Evolutionary conservation across 306 rosid genomes (phyloP).

Genomic region (Ormosia emarginata): DNA sequence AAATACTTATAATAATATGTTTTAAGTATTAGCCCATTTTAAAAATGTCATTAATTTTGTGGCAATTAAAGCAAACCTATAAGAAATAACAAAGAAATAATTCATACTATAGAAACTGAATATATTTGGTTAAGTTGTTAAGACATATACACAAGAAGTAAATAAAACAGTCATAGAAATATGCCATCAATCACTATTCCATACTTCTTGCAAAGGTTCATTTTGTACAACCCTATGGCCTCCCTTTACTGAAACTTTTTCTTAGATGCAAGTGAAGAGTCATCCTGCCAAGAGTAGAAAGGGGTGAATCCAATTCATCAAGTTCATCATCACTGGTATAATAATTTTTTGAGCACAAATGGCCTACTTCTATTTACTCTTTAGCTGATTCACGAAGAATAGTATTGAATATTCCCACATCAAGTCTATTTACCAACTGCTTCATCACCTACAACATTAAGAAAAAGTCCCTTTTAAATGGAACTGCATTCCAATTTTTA

Average conservation of each 20-base stretch:
- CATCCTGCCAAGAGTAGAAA: slow-evolving; percentile 56
- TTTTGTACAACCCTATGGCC: slow-evolving; percentile 52
- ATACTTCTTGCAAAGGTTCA: slow-evolving; percentile 67
- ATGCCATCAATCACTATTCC: slow-evolving; percentile 47
- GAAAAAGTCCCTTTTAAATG: slow-evolving; percentile 14
- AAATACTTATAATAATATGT: no score
- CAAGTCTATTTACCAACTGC: slow-evolving; percentile 74
- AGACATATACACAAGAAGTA: not conserved
- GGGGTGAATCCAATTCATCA: slow-evolving; percentile 80
- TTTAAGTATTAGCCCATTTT: no score
- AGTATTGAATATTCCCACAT: slow-evolving; percentile 92
- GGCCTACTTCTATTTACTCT: slow-evolving; percentile 51
- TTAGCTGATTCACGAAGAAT: slow-evolving; percentile 87
- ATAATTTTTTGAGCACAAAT: slow-evolving; percentile 52
- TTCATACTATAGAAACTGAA: not conserved
- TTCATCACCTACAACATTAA: slow-evolving; percentile 69
- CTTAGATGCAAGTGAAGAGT: slow-evolving; percentile 22
- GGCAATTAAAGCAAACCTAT: no score
- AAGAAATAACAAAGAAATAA: no score
- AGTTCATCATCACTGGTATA: slow-evolving; percentile 85
- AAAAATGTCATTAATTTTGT: no score
- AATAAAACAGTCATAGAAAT: not conserved
- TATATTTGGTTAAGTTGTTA: not conserved
- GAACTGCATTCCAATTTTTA: not conserved
- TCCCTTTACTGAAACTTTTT: slow-evolving; percentile 27